phyloP scores from a whole-genome alignment of 345 rosid genomes.

The Arabis alpina region DNA sequence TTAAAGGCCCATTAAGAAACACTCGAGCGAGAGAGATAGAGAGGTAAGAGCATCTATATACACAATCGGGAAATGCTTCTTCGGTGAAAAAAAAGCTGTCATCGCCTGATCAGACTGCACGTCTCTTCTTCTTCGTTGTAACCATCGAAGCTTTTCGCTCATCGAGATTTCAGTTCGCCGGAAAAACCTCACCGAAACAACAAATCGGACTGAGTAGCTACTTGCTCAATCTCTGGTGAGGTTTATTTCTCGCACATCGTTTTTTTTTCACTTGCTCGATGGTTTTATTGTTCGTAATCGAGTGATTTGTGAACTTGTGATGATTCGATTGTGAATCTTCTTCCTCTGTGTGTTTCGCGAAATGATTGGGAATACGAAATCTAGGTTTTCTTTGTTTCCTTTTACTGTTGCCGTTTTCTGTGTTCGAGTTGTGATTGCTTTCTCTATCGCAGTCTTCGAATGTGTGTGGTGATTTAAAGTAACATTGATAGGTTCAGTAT shows the following conservation, averaged over 20 bases:
- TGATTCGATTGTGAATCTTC: constrained; percentile 26
- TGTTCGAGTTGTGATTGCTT: constrained; percentile 12
- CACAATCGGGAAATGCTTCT: constrained; percentile 36
- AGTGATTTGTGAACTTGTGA: constrained; percentile 26
- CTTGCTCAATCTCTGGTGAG: constrained; percentile 44
- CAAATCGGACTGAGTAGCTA: constrained; percentile 31
- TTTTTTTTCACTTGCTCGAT: constrained; percentile 25
- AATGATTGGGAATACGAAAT: constrained; percentile 28
- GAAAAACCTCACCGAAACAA: background rate
- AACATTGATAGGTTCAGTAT: background rate
- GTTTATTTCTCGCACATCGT: constrained; percentile 25
- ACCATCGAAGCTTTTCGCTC: constrained; percentile 28
- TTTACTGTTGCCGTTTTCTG: constrained; percentile 17
- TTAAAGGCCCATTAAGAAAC: constrained; percentile 3
- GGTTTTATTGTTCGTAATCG: constrained; percentile 9
- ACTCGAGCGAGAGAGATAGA: constrained; percentile 8
- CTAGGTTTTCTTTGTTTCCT: constrained; percentile 39
- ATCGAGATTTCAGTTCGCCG: constrained; percentile 39
- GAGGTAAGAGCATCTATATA: constrained; percentile 24
- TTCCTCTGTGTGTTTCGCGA: background rate
- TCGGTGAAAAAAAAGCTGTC: constrained; percentile 38
- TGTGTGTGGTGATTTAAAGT: constrained; percentile 5
- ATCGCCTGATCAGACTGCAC: constrained; percentile 48
- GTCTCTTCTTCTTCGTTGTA: constrained; percentile 40
- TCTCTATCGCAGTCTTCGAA: background rate